These are phyloP conservation scores for Phascolomyces articulosus DNA, from an alignment of 371 early-diverging fungal genomes.

Conservation along the genomic window DNA sequence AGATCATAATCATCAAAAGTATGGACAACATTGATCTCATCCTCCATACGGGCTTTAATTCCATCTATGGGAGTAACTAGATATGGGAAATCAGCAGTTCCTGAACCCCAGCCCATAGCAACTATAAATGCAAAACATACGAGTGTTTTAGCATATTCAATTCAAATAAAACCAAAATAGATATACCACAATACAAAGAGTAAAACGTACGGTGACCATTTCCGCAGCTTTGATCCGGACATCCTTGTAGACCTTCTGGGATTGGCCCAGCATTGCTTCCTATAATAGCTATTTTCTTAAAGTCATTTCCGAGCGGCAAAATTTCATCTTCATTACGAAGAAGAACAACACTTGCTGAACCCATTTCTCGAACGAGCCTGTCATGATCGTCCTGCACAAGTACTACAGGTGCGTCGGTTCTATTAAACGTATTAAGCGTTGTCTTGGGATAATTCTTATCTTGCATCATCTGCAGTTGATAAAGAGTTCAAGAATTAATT, in stretches of 20 bases:
- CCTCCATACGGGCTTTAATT: constrained; percentile 38
- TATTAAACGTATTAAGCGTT: constrained; percentile 25
- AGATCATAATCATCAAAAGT: constrained; percentile 45
- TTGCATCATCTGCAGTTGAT: constrained; percentile 20
- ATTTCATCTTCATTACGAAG: constrained; percentile 46
- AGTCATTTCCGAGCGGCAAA: constrained; percentile 33
- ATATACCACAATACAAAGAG: constrained; percentile 33
- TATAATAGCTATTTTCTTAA: constrained; percentile 46
- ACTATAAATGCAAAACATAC: constrained; percentile 20
- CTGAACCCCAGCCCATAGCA: constrained; percentile 68
- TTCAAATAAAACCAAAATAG: background rate
- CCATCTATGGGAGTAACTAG: constrained; percentile 45
- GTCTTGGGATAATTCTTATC: constrained; percentile 40
- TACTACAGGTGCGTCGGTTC: constrained; percentile 18
- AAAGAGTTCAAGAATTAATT: background rate
- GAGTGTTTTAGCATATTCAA: constrained; percentile 5
- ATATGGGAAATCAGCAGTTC: constrained; percentile 60
- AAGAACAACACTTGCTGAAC: constrained; percentile 53
- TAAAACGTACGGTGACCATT: constrained; percentile 55
- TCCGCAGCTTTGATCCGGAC: constrained; percentile 27
- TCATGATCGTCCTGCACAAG: constrained; percentile 51
- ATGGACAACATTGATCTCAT: constrained; percentile 27
- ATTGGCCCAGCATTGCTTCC: constrained; percentile 50
- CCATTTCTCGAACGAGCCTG: constrained; percentile 42
- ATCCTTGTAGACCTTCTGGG: constrained; percentile 18